A percentile compares a stretch with the other conserved stretches of the same genome.
phyloP scores from a whole-genome alignment of 2,329 filamentous ascomycete genomes.

The Talaromyces sp. region DNA sequence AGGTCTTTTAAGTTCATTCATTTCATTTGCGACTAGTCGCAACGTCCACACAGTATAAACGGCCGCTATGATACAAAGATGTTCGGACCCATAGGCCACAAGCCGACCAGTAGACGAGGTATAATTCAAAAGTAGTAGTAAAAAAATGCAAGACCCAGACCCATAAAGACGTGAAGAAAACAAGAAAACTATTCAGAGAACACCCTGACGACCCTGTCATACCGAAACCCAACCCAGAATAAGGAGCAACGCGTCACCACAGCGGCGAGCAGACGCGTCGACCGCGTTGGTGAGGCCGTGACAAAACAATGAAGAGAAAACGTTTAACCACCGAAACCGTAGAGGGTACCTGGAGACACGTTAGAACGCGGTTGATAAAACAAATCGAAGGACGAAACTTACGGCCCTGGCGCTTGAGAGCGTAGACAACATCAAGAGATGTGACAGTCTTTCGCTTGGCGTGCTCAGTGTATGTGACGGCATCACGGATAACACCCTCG shows the following conservation, averaged over 20 bases:
- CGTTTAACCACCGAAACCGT: constrained; percentile 83
- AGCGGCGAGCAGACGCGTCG: constrained; percentile 21
- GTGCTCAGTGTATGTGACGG: constrained; percentile 79
- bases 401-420: constrained; percentile 62
- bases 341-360: constrained; percentile 58
- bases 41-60: constrained; percentile 30
- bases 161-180: constrained; percentile 41
- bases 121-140: constrained; percentile 32
- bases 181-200: constrained; percentile 35
- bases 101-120: constrained; percentile 25
- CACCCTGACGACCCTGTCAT: constrained; percentile 46
- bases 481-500: constrained; percentile 74
- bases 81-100: constrained; percentile 36
- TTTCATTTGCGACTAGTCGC: constrained; percentile 14
- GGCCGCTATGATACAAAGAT: constrained; percentile 42
- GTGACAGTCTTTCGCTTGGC: constrained; percentile 64
- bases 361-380: constrained; percentile 12
- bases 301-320: constrained; percentile 28
- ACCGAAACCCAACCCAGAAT: constrained; percentile 43
- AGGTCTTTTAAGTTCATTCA: constrained; percentile 13
- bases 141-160: constrained; percentile 39
- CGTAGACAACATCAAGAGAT: constrained; percentile 62
- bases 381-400: constrained; percentile 31
- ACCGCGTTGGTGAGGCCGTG: constrained; percentile 32
- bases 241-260: constrained; percentile 31